Evolutionary conservation across 2,329 filamentous ascomycete species (phyloP), one percentile per base, ranked within the genome.

Genomic region (Diaporthe aspalathi): DNA sequence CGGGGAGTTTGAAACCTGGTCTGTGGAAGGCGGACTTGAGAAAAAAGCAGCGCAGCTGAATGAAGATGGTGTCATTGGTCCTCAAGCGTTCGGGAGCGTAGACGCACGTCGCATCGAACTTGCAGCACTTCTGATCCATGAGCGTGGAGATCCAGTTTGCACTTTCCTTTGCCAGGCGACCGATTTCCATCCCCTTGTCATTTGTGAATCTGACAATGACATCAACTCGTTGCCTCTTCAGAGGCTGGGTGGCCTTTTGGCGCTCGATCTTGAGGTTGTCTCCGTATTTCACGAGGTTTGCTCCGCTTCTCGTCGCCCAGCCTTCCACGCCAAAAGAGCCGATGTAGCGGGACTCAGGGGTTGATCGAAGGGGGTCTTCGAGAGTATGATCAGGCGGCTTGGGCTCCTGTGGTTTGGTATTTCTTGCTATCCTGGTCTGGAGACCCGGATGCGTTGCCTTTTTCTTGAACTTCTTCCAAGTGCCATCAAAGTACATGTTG

Each of bases 161-260:
- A 6, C 90, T 91, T 43, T 98, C 95, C 76, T 95, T 95, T 35
- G 94, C 91, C 47, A 99, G 81, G 72, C 96, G 88, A 5, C 96
- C 96, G 60, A 99, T 88, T 79, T 99, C 96, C 68, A 91, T 90
- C 0, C 95, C 95, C 66, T 84, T 87, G 12, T 86, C 81, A 77
- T 94, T 97, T 0, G 93, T 97, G 78, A 99, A 98, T 1, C 96
- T 91, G 32, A 98, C 97, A 72, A 99, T 88, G 7, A 97, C 90
- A 82, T 99, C 96, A 24, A 91, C 88, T 60, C 93, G 90, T 76
- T 79, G 74, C 3, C 82, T 83, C 74, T 83, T 84, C 1, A 88
- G 86, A 16, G 88, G 86, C 73, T 92, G 91, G 32, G 40, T 40
- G 24, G 92, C 90, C 80, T 92, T 95, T 72, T 94, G 91, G 53